Base-by-base conservation (phyloP, 371 early-diverging fungal genomes). In the Mucor irregularis region DNA sequence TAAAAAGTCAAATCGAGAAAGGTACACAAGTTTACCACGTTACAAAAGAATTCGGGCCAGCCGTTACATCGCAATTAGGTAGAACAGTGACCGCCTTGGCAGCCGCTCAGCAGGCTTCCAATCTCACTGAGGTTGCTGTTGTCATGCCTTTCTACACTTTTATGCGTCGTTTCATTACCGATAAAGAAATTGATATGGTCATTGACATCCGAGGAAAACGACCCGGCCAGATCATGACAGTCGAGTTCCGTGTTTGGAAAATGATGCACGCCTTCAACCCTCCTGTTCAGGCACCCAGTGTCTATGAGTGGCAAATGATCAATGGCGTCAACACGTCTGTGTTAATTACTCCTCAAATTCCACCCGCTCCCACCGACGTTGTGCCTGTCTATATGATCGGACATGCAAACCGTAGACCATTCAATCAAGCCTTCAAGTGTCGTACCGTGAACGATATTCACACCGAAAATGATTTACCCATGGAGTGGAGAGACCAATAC, bases 401-500 rank as follows among this genome's bases (percentile, higher is more conserved):
- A 4, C 84, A 82, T 11, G 84, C 78, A 1, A 77, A 69, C 47
- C 67, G 78, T 16, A 57, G 62, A 8, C 87, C 85, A 1, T 83
- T 85, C 49, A 80, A 74, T 39, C 69, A 67, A 14, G 87, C 87
- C 16, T 87, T 85, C 58, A 64, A 73, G 21, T 71, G 65, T 26
- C 64, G 67, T 28, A 73, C 68, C 8, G 48, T 57, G 0, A 57
- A 72, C 3, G 72, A 81, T 13, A 85, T 87, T 25, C 73, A 87
- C 53, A 67, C 59, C 2, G 70, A 78, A 9, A 80, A 82, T 19
- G 80, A 71, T 1, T 60, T 87, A 11, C 83, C 84, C 0, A 67
- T 61, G 16, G 87, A 87, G 57, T 87, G 87, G 85, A 73, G 74
- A 45, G 84, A 87, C 62, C 80, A 83, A 5, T 87, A 76, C 40